A percentile compares a stretch with the other conserved stretches of the same genome.
Evolutionary conservation across 805 yeast species (phyloP).

Genomic region (Nakazawaea holstii): DNA sequence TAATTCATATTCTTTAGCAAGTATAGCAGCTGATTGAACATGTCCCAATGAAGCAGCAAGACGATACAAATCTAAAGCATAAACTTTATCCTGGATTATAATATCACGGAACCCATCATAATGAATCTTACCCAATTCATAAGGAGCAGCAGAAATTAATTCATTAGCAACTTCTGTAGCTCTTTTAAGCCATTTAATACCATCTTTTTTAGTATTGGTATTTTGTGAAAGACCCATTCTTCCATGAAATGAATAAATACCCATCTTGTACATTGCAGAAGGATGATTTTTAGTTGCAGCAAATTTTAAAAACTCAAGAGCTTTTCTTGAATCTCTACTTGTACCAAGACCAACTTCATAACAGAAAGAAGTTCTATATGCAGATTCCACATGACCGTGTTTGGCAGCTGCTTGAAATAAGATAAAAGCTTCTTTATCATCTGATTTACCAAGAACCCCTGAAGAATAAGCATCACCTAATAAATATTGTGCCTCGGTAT

Average conservation of each 20-base stretch:
- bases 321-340: slow-evolving; percentile 80
- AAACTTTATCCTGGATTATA: slow-evolving; percentile 74
- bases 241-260: slow-evolving; percentile 78
- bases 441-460: slow-evolving; percentile 78
- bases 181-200: slow-evolving; percentile 88
- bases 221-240: slow-evolving; percentile 75
- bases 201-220: slow-evolving; percentile 69
- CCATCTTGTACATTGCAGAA: slow-evolving; percentile 93
- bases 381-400: slow-evolving; percentile 86
- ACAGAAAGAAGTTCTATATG: slow-evolving; percentile 87
- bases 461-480: slow-evolving; percentile 86
- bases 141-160: slow-evolving; percentile 88
- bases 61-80: slow-evolving; percentile 80
- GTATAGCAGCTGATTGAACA: slow-evolving; percentile 67
- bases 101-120: slow-evolving; percentile 83
- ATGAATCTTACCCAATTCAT: slow-evolving; percentile 81
- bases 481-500: slow-evolving; percentile 85
- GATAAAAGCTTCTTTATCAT: slow-evolving; percentile 67
- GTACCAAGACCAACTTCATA: slow-evolving; percentile 94
- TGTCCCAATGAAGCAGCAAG: slow-evolving; percentile 89
- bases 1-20: slow-evolving; percentile 81
- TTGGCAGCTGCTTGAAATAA: slow-evolving; percentile 89
- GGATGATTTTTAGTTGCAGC: slow-evolving; percentile 93
- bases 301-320: slow-evolving; percentile 72
- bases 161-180: slow-evolving; percentile 84